Percentiles rank a stretch among this genome's conserved stretches.
Conservation (phyloP, 441 rosid genomes). For the Aleurites moluccanus region DNA sequence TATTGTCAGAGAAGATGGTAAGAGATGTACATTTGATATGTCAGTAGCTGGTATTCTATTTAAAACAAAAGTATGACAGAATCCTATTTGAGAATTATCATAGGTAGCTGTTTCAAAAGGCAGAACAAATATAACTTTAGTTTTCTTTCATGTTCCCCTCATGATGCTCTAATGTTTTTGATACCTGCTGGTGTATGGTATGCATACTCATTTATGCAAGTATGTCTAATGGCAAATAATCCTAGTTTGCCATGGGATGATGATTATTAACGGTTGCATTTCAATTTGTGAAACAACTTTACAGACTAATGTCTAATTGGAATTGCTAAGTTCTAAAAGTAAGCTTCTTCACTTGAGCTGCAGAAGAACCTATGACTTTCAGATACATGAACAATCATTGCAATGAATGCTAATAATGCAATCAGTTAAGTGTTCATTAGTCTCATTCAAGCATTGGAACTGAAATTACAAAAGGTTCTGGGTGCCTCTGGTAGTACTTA, state of each 20-base stretch:
- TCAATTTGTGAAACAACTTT: not conserved
- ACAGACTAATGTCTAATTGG: not conserved
- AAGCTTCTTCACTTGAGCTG: constrained; percentile 8
- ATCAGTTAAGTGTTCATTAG: not conserved
- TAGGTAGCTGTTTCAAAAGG: not conserved
- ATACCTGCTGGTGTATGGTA: not conserved
- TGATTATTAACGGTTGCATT: not conserved
- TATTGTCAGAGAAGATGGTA: constrained; percentile 95
- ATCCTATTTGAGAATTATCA: constrained; percentile 3
- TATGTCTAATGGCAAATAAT: not conserved
- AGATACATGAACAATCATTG: not conserved
- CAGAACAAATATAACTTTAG: not conserved
- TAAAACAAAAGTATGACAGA: not conserved
- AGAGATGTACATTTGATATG: constrained; percentile 23
- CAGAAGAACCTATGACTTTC: not conserved
- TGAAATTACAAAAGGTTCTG: not conserved
- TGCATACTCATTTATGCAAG: not conserved
- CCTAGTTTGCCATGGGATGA: not conserved
- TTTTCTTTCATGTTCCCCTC: not conserved
- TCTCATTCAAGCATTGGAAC: not conserved
- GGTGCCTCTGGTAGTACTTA: not conserved
- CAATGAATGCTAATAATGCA: not conserved
- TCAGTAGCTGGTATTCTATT: not conserved
- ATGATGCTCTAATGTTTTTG: not conserved
- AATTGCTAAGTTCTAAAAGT: not conserved